Evolutionary conservation across 768 basidiomycete genomes (phyloP).

Genomic region (Leccinum broughii): DNA sequence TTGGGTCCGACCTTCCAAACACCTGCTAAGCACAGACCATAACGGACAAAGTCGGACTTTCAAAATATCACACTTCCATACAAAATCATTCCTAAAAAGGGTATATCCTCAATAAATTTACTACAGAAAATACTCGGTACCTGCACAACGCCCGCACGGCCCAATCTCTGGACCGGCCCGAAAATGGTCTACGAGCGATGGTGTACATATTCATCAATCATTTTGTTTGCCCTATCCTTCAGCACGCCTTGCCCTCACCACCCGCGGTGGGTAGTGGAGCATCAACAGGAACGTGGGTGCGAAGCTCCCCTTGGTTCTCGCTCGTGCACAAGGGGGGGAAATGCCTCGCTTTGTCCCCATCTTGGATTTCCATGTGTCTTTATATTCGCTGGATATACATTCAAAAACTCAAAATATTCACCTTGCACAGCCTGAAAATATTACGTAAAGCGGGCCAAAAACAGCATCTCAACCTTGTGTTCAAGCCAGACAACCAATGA

Average conservation of each 20-base stretch:
- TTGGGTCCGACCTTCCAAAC: conserved; percentile 46
- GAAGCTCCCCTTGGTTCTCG: conserved; percentile 23
- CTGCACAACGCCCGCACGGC: neutral
- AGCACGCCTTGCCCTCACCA: conserved; percentile 21
- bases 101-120: conserved; percentile 18
- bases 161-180: neutral
- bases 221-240: conserved; percentile 2
- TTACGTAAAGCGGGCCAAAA: neutral
- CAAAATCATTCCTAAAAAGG: conserved; percentile 15
- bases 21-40: conserved; percentile 40
- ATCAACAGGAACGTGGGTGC: conserved; percentile 28
- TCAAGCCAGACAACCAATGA: neutral
- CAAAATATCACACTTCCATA: conserved; percentile 25
- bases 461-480: neutral
- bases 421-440: neutral
- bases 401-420: neutral
- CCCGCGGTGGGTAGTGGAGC: conserved; percentile 17
- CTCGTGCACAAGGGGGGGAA: conserved; percentile 10
- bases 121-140: conserved; percentile 17
- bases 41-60: conserved; percentile 38
- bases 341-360: conserved; percentile 13
- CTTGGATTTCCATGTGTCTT: conserved; percentile 11
- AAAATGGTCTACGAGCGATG: neutral
- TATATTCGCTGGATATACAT: neutral
- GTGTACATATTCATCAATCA: neutral